These are phyloP conservation scores for Aspergillus clavatus DNA, from an alignment of 2,329 filamentous ascomycete genomes.

Conservation along the genomic window DNA sequence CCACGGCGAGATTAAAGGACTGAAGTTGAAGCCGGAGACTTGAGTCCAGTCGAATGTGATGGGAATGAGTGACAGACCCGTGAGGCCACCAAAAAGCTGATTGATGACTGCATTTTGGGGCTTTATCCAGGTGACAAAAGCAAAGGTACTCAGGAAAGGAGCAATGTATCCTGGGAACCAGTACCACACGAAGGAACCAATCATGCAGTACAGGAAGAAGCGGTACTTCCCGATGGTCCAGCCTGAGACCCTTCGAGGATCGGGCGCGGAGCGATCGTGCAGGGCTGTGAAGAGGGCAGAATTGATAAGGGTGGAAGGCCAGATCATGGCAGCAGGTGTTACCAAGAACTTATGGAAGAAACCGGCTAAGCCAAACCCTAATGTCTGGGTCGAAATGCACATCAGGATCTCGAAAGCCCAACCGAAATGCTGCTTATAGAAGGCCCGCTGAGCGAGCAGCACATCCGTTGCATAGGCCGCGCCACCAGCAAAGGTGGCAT, in stretches of 20 bases:
- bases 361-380: constrained; percentile 66
- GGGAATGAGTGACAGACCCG: constrained; percentile 63
- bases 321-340: constrained; percentile 63
- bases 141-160: constrained; percentile 65
- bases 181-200: constrained; percentile 59
- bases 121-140: constrained; percentile 67
- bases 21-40: constrained; percentile 63
- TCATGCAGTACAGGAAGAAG: constrained; percentile 58
- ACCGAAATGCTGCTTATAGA: constrained; percentile 67
- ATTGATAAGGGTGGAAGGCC: constrained; percentile 63
- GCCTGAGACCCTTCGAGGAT: constrained; percentile 55
- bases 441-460: constrained; percentile 64
- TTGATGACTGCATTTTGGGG: constrained; percentile 65
- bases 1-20: constrained; percentile 67
- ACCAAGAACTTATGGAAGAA: constrained; percentile 61
- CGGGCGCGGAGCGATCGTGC: constrained; percentile 57
- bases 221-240: constrained; percentile 62
- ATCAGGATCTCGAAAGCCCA: constrained; percentile 62
- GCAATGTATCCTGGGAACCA: constrained; percentile 66
- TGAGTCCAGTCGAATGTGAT: constrained; percentile 76
- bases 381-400: constrained; percentile 63
- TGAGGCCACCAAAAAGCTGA: constrained; percentile 66
- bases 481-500: constrained; percentile 59
- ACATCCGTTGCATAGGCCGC: constrained; percentile 69
- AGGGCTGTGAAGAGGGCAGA: constrained; percentile 67